A percentile compares a stretch with the other conserved stretches of the same genome.
Conservation (phyloP, 257 asterid species). For the Orobanche coerulescens region DNA sequence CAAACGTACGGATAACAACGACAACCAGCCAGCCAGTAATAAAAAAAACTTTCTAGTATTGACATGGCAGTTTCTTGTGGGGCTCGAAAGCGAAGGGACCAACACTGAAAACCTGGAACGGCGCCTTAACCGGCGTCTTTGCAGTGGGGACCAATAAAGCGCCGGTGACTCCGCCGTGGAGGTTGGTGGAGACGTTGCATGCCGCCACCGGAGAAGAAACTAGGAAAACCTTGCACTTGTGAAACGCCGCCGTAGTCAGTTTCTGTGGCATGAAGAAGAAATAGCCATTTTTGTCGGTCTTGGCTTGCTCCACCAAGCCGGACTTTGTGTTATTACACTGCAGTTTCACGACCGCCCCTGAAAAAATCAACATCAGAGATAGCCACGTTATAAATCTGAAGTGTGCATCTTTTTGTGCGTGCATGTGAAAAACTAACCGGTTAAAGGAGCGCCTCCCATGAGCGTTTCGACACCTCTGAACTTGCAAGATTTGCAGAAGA, state of each 20-base stretch:
- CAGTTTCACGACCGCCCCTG: conserved; percentile 57
- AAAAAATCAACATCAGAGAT: neutral
- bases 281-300: conserved; percentile 52
- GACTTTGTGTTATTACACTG: conserved; percentile 46
- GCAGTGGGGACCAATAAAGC: conserved; percentile 30
- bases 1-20: neutral
- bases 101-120: conserved; percentile 40
- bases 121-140: conserved; percentile 1
- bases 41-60: conserved; percentile 12
- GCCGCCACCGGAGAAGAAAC: conserved; percentile 34
- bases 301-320: conserved; percentile 11
- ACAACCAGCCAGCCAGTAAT: neutral
- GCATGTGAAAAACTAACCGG: conserved; percentile 18
- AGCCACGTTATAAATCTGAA: neutral
- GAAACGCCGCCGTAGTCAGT: conserved; percentile 34
- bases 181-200: conserved; percentile 50
- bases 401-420: neutral
- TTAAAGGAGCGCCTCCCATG: conserved; percentile 38
- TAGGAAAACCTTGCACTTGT: conserved; percentile 51
- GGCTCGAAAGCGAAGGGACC: conserved; percentile 76
- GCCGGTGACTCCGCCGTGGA: conserved; percentile 44
- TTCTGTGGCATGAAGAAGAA: conserved; percentile 40
- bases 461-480: conserved; percentile 42
- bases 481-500: conserved; percentile 66
- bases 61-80: conserved; percentile 39